These are phyloP conservation scores for Pseudisothecium myosuroides DNA, from an alignment of 225 moss, liverwort and hornwort species.

Conservation along the genomic window DNA sequence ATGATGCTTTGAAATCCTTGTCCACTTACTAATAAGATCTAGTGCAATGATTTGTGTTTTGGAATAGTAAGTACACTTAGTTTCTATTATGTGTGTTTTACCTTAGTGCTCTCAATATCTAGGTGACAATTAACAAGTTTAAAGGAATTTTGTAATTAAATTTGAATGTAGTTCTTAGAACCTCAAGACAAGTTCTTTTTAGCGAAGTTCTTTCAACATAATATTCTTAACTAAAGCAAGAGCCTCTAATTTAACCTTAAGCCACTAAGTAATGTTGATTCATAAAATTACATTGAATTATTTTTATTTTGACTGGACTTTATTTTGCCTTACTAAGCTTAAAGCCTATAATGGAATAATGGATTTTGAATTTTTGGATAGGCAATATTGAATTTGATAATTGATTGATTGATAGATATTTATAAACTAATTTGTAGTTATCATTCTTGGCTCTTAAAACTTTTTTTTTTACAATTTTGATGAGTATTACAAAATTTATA, in stretches of 20 bases:
- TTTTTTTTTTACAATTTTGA: neutral
- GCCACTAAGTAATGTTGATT: neutral
- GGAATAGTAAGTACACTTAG: fast-evolving
- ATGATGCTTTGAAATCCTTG: neutral
- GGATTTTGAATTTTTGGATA: neutral
- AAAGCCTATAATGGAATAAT: neutral
- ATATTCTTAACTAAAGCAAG: neutral
- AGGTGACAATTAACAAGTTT: no score
- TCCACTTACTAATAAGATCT: neutral
- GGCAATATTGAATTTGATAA: neutral
- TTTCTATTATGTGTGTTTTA: neutral
- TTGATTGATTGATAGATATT: neutral
- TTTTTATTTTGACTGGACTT: neutral
- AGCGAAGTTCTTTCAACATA: neutral
- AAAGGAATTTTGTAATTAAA: neutral
- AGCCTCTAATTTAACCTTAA: neutral
- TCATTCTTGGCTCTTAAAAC: no score
- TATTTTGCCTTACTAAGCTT: neutral
- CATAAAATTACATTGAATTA: neutral
- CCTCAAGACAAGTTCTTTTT: neutral
- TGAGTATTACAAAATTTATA: neutral
- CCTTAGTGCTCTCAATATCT: neutral
- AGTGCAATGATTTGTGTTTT: neutral
- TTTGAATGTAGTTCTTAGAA: neutral
- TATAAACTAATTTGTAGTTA: neutral